phyloP scores from a whole-genome alignment of 352 stramenopile species.

The Pythium brachiatum region DNA sequence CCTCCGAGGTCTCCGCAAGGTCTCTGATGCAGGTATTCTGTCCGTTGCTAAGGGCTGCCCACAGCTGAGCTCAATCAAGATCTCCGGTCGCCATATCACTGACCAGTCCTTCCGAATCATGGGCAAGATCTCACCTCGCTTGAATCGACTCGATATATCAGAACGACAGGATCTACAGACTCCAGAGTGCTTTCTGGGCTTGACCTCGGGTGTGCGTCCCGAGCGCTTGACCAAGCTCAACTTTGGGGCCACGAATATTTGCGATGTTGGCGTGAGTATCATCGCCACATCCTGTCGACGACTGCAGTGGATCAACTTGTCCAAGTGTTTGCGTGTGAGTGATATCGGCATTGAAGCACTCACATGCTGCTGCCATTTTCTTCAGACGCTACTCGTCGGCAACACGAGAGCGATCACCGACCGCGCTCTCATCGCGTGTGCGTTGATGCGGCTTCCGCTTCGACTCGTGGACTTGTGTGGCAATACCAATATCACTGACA shows the following conservation, averaged over 20 bases:
- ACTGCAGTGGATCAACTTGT: constrained; percentile 53
- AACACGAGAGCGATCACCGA: constrained; percentile 50
- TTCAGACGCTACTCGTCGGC: constrained; percentile 39
- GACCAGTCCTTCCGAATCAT: constrained; percentile 47
- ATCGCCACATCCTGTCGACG: constrained; percentile 42
- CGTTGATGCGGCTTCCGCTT: constrained; percentile 41
- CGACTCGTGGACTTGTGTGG: constrained; percentile 47
- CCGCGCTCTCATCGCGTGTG: constrained; percentile 39
- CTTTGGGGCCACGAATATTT: constrained; percentile 51
- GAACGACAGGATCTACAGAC: constrained; percentile 51
- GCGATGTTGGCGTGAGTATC: constrained; percentile 54
- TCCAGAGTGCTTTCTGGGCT: constrained; percentile 33
- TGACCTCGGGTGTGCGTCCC: constrained; percentile 25
- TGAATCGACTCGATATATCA: constrained; percentile 43
- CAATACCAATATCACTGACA: constrained; percentile 60
- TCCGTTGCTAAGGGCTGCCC: constrained; percentile 50
- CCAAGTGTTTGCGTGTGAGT: constrained; percentile 56
- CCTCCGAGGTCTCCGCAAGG: constrained; percentile 47
- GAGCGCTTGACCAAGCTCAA: constrained; percentile 33
- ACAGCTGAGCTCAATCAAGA: constrained; percentile 34
- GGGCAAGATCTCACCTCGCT: constrained; percentile 47
- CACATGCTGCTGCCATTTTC: constrained; percentile 36
- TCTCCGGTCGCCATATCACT: constrained; percentile 52
- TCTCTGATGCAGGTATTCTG: constrained; percentile 53
- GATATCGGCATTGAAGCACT: constrained; percentile 53